Conservation (phyloP, 169 alveolate species). For the Plasmodium relictum region DNA sequence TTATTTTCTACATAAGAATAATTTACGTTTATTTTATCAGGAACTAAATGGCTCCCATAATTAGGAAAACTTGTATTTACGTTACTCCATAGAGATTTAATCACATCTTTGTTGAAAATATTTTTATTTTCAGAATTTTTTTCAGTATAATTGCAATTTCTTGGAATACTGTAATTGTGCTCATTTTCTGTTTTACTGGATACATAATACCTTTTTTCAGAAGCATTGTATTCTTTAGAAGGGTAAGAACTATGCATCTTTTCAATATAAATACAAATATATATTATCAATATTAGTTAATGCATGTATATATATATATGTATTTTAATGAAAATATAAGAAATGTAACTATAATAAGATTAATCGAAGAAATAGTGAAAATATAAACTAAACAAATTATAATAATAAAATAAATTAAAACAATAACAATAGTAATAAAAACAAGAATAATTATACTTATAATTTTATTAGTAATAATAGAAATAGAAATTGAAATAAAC, state of each 20-base stretch:
- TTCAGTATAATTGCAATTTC: neutral
- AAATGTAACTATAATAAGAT: too few species aligned
- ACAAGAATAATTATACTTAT: too few species aligned
- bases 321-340: too few species aligned
- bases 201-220: neutral
- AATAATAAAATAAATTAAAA: too few species aligned
- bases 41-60: neutral
- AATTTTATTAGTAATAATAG: too few species aligned
- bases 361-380: too few species aligned
- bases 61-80: neutral
- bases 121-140: neutral
- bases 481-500: too few species aligned
- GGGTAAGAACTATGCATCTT: neutral
- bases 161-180: neutral
- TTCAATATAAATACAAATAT: too few species aligned
- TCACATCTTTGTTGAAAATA: neutral
- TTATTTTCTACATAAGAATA: neutral
- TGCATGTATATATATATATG: too few species aligned
- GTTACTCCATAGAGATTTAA: neutral
- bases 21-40: constrained; percentile 1
- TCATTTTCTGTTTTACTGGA: neutral
- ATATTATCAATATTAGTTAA: too few species aligned
- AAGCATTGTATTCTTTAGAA: neutral
- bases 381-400: too few species aligned
- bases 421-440: too few species aligned